Conservation (phyloP, 306 rosid species). For the Glycine soja region DNA sequence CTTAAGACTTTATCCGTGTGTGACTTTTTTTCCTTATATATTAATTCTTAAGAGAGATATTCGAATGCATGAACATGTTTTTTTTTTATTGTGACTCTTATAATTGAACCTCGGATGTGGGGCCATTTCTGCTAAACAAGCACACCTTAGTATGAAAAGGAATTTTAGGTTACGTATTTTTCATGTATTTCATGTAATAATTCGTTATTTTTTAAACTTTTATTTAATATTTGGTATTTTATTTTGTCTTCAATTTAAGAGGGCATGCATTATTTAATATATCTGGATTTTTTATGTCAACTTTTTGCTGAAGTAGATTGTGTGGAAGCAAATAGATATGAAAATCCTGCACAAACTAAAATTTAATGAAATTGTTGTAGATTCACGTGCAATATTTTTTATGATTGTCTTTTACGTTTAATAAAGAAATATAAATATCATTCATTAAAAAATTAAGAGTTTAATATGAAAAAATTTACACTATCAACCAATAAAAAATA, state of each 20-base stretch:
- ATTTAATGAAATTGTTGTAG: neutral
- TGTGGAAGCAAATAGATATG: neutral
- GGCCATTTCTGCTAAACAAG: neutral
- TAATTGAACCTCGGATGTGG: conserved; percentile 27
- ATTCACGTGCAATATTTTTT: neutral
- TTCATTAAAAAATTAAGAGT: neutral
- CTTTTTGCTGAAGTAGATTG: neutral
- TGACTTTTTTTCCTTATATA: neutral
- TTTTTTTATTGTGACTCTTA: neutral
- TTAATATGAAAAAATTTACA: too few relatives aligned
- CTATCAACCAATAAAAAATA: too few relatives aligned
- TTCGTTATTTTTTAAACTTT: neutral
- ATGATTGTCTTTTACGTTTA: neutral
- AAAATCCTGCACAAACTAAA: neutral
- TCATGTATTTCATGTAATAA: neutral
- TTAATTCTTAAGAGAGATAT: neutral
- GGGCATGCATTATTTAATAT: neutral
- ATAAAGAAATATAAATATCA: neutral
- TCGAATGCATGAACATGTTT: neutral
- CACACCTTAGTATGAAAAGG: neutral
- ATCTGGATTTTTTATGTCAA: neutral
- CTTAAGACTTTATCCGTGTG: conserved; percentile 33
- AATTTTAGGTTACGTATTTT: conserved; percentile 12
- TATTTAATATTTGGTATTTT: neutral
- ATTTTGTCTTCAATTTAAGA: neutral